phyloP scores from a whole-genome alignment of 2,329 filamentous ascomycete genomes.

The Penicillium sp. region DNA sequence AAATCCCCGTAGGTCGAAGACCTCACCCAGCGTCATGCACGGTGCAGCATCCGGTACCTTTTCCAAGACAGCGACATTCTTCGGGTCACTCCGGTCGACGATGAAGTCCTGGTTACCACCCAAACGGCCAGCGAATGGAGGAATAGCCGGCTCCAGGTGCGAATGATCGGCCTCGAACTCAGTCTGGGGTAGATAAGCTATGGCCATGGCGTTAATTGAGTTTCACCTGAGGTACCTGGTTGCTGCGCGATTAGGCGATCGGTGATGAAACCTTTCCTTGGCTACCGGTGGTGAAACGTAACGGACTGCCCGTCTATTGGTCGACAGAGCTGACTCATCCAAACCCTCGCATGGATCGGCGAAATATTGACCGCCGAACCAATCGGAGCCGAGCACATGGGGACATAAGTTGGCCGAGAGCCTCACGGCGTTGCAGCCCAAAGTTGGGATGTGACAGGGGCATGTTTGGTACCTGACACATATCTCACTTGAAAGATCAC shows the following conservation, averaged over 20 bases:
- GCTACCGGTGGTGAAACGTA: conserved; percentile 12
- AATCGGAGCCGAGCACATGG: background rate
- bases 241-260: conserved; percentile 10
- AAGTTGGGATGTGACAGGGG: background rate
- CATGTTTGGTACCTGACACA: background rate
- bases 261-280: conserved; percentile 14
- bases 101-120: conserved; percentile 43
- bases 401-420: conserved; percentile 2
- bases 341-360: too few relatives aligned
- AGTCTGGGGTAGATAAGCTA: conserved; percentile 19
- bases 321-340: background rate
- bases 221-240: conserved; percentile 5
- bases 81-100: conserved; percentile 34
- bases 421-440: background rate
- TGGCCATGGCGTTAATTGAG: conserved; percentile 15
- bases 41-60: conserved; percentile 48
- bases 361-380: background rate
- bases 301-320: conserved; percentile 8
- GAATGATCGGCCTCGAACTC: conserved; percentile 14
- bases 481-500: too few relatives aligned
- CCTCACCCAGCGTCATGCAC: conserved; percentile 41
- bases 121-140: conserved; percentile 40
- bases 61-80: conserved; percentile 34
- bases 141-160: conserved; percentile 19
- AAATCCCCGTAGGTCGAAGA: conserved; percentile 42